Base-by-base conservation (phyloP, 495 filamentous ascomycete species). In the Podospora anserina region DNA sequence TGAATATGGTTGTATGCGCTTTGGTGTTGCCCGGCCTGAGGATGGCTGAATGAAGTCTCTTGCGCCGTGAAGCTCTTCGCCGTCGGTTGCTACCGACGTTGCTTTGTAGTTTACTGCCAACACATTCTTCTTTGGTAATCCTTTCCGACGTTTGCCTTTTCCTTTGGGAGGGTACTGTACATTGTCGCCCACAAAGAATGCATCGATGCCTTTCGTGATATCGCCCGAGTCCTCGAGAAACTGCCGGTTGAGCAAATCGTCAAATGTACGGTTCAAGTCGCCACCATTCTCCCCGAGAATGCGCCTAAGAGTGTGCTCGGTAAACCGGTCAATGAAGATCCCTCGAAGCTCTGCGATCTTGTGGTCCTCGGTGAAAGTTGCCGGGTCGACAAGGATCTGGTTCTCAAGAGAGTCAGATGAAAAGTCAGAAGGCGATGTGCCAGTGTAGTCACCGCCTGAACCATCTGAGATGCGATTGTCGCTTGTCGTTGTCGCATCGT, bases 171-270 rank as follows among this genome's bases (percentile, higher is more conserved):
- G 77, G 65, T 68, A 75, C 0, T 71, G 69, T 7, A 72, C 72
- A 20, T 79, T 76, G 7, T 82, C 72, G 5, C 80, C 81, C 11
- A 84, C 82, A 28, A 82, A 83, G 72, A 97, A 97, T 0, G 87
- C 93, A 67, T 97, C 92, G 13, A 97, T 80, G 2, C 94, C 91
- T 74, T 90, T 92, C 2, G 85, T 85, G 15, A 87, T 75, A 26
- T 84, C 81, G 2, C 81, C 80, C 3, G 81, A 78, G 44, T 92
- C 83, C 55, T 90, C 85, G 18, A 97, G 87, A 74, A 87, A 92
- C 11, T 88, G 84, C 5, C 89, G 82, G 66, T 89, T 95, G 13
- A 97, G 83, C 3, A 99, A 81, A 61, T 92, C 88, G 75, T 99
- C 93, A 70, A 96, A 88, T 1, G 93, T 86, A 20, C 83, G 82